Evolutionary conservation across 2,329 filamentous ascomycete species (phyloP).

Genomic region (Chrysoporthe puriensis): DNA sequence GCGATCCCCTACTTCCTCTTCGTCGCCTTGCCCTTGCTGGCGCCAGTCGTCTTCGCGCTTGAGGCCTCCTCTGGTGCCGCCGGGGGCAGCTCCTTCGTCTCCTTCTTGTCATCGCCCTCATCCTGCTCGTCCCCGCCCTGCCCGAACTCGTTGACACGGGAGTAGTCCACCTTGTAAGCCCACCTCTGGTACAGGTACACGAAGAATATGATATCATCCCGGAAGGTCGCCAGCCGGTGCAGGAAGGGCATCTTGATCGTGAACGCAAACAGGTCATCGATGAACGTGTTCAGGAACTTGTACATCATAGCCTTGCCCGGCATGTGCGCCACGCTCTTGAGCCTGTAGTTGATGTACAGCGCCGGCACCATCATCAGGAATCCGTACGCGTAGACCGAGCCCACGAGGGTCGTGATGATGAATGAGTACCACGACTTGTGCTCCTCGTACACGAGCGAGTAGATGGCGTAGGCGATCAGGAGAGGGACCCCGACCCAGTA

Average conservation of each 20-base stretch:
- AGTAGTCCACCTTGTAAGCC: slow-evolving; percentile 90
- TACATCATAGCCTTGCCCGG: slow-evolving; percentile 95
- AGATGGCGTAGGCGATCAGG: slow-evolving; percentile 83
- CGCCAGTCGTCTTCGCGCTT: slow-evolving; percentile 50
- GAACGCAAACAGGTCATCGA: slow-evolving; percentile 97
- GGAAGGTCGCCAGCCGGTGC: slow-evolving; percentile 86
- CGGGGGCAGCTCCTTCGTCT: slow-evolving; percentile 43
- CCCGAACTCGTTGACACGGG: slow-evolving; percentile 94
- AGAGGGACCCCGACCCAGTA: slow-evolving; percentile 91
- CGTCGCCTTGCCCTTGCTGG: slow-evolving; percentile 51
- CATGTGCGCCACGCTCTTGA: slow-evolving; percentile 97
- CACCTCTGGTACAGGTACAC: slow-evolving; percentile 94
- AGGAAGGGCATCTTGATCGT: slow-evolving; percentile 99
- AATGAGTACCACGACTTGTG: slow-evolving; percentile 99
- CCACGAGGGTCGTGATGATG: slow-evolving; percentile 91
- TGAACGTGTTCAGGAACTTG: slow-evolving; percentile 98
- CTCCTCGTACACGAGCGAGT: slow-evolving; percentile 88
- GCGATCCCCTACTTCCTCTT: slow-evolving; percentile 48
- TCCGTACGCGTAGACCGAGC: slow-evolving; percentile 95
- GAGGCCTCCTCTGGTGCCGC: slow-evolving; percentile 32
- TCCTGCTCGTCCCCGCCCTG: slow-evolving; percentile 87
- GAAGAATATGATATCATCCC: slow-evolving; percentile 98
- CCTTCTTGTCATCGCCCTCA: slow-evolving; percentile 40
- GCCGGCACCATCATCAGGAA: slow-evolving; percentile 99
- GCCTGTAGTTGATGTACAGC: slow-evolving; percentile 97